A percentile compares a stretch with the other conserved stretches of the same genome.
These are phyloP conservation scores for Apiospora phragmitis DNA, from an alignment of 2,329 filamentous ascomycete species.

Conservation along the genomic window DNA sequence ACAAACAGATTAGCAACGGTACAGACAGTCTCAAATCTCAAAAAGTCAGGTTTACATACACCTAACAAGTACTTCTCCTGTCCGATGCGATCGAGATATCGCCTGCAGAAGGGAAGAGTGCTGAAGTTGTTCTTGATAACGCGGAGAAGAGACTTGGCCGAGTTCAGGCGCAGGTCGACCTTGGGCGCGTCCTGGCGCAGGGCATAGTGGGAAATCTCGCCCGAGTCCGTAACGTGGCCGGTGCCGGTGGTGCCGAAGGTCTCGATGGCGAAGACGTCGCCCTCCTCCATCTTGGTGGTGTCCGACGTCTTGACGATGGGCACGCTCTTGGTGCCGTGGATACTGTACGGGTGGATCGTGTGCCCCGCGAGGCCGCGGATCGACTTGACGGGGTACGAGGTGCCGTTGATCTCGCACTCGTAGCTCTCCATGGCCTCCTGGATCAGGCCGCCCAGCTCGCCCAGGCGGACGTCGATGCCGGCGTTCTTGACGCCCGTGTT, in stretches of 20 bases:
- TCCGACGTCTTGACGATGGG: constrained; percentile 89
- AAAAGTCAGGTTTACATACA: constrained; percentile 48
- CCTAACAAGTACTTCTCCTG: constrained; percentile 93
- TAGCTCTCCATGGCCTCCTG: constrained; percentile 94
- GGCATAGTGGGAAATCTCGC: constrained; percentile 89
- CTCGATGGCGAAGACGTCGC: constrained; percentile 92
- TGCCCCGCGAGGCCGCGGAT: constrained; percentile 89
- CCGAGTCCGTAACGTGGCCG: constrained; percentile 83
- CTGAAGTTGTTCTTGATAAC: constrained; percentile 97
- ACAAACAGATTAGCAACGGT: constrained; percentile 28
- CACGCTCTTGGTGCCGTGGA: constrained; percentile 91
- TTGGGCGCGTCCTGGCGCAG: constrained; percentile 72
- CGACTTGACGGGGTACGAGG: constrained; percentile 76
- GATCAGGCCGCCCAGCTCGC: constrained; percentile 80
- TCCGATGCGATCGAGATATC: constrained; percentile 87
- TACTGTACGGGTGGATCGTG: constrained; percentile 85
- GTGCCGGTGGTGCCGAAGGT: constrained; percentile 94
- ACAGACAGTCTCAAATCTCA: not conserved
- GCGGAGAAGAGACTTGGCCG: constrained; percentile 80
- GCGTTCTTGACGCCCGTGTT: constrained; percentile 88
- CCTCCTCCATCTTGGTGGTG: constrained; percentile 96
- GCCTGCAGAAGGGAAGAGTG: constrained; percentile 85
- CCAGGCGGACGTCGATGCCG: constrained; percentile 87
- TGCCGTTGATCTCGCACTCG: constrained; percentile 80
- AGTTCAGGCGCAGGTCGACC: constrained; percentile 73